A percentile compares a stretch with the other conserved stretches of the same genome.
Evolutionary conservation across 2,329 filamentous ascomycete species (phyloP).

Genomic region (Biscogniauxia sp.): DNA sequence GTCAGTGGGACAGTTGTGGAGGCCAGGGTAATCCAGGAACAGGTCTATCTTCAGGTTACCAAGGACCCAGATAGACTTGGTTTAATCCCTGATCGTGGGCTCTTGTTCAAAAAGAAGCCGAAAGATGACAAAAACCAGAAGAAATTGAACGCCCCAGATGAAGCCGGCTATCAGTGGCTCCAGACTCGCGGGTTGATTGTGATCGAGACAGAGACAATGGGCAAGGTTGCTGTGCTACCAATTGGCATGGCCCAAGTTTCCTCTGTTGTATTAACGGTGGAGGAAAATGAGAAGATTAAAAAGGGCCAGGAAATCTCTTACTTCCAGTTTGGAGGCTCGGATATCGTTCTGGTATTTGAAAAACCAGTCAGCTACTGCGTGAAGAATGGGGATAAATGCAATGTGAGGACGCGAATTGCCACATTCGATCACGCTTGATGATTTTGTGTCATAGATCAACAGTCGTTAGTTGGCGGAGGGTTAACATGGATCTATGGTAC

Average conservation of each 20-base stretch:
- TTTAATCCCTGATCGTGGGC: too few relatives aligned
- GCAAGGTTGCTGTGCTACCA: conserved; percentile 7
- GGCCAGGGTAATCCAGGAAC: conserved; percentile 4
- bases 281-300: conserved; percentile 24
- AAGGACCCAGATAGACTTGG: too few relatives aligned
- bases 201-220: neutral
- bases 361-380: neutral
- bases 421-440: too few relatives aligned
- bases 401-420: too few relatives aligned
- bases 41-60: conserved; percentile 3
- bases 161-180: conserved; percentile 7
- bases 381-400: too few relatives aligned
- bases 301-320: conserved; percentile 43
- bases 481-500: too few relatives aligned
- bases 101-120: too few relatives aligned
- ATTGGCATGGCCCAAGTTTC: conserved; percentile 41
- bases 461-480: too few relatives aligned
- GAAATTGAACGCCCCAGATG: neutral
- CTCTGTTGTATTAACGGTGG: conserved; percentile 35
- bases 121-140: too few relatives aligned
- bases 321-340: conserved; percentile 44
- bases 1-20: conserved; percentile 4
- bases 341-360: conserved; percentile 41
- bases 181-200: conserved; percentile 8
- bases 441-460: too few relatives aligned